These are phyloP conservation scores for Hapsidospora chrysogenum DNA, from an alignment of 495 filamentous ascomycete genomes.

Conservation along the genomic window DNA sequence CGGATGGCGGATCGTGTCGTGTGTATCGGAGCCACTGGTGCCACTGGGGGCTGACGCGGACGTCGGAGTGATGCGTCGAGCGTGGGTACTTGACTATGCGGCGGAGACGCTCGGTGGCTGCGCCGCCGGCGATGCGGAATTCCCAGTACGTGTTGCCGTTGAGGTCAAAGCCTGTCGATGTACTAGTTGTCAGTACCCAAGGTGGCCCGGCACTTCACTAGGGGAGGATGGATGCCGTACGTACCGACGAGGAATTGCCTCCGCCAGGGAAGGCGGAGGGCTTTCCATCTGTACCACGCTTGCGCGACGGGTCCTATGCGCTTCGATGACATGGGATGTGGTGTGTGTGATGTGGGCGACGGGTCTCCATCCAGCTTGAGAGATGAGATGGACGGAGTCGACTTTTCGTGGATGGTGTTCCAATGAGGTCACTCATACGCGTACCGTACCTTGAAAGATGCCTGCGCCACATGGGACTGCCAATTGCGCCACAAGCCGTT, in stretches of 20 bases:
- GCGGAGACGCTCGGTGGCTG: slow-evolving; percentile 31
- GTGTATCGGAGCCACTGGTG: slow-evolving; percentile 92
- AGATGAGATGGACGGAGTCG: too few relatives aligned
- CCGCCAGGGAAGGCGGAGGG: slow-evolving; percentile 72
- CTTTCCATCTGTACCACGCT: slow-evolving; percentile 76
- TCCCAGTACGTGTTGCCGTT: slow-evolving; percentile 91
- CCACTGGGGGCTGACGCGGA: slow-evolving; percentile 58
- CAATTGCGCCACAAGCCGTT: too few relatives aligned
- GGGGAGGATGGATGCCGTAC: too few relatives aligned
- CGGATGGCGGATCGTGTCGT: slow-evolving; percentile 47
- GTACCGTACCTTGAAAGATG: too few relatives aligned
- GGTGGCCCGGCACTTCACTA: too few relatives aligned
- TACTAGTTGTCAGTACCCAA: background rate
- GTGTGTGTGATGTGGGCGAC: too few relatives aligned
- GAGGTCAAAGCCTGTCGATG: slow-evolving; percentile 56
- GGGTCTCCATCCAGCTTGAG: too few relatives aligned
- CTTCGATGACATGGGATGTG: slow-evolving; percentile 5
- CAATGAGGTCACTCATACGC: too few relatives aligned
- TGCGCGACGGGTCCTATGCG: slow-evolving; percentile 20
- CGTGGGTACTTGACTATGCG: slow-evolving; percentile 54
- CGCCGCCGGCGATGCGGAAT: slow-evolving; percentile 43
- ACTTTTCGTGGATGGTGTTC: too few relatives aligned
- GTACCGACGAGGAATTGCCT: slow-evolving; percentile 63
- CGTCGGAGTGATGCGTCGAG: slow-evolving; percentile 47
- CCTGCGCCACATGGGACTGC: too few relatives aligned